Evolutionary conservation across 225 moss, liverwort and hornwort genomes (phyloP).

Genomic region (Straminergon stramineum): DNA sequence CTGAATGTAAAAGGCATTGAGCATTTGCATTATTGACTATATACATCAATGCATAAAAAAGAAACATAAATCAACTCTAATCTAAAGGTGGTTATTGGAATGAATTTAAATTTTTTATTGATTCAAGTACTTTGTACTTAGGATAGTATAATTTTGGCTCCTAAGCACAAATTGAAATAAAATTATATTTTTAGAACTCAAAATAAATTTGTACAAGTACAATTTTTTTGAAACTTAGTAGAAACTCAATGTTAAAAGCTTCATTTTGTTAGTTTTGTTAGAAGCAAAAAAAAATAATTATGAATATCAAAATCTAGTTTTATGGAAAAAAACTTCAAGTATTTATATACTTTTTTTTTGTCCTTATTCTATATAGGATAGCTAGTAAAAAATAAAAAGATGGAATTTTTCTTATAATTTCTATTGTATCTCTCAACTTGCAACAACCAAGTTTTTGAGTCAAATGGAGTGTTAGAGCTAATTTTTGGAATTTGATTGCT

Average conservation of each 20-base stretch:
- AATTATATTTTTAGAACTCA: background rate
- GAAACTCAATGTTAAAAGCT: background rate
- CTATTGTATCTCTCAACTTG: background rate
- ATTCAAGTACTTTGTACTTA: background rate
- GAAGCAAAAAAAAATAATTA: background rate
- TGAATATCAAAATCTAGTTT: background rate
- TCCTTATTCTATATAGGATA: background rate
- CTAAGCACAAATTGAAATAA: fast-evolving
- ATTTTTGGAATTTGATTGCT: background rate
- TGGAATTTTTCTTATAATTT: background rate
- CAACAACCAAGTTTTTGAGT: background rate
- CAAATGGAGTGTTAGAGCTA: background rate
- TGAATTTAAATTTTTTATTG: background rate
- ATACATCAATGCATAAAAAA: background rate
- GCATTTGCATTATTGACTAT: background rate
- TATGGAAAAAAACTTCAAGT: background rate
- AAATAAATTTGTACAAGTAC: background rate
- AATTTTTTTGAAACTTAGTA: fast-evolving
- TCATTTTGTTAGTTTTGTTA: background rate
- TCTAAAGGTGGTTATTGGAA: fast-evolving
- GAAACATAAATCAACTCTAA: background rate
- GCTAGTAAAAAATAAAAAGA: background rate
- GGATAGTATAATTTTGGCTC: fast-evolving
- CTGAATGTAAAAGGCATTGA: background rate
- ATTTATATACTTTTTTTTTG: background rate